Evolutionary conservation across 2,329 filamentous ascomycete genomes (phyloP), one percentile per base, ranked within the genome.

Genomic region (Colletotrichum spaethianum): DNA sequence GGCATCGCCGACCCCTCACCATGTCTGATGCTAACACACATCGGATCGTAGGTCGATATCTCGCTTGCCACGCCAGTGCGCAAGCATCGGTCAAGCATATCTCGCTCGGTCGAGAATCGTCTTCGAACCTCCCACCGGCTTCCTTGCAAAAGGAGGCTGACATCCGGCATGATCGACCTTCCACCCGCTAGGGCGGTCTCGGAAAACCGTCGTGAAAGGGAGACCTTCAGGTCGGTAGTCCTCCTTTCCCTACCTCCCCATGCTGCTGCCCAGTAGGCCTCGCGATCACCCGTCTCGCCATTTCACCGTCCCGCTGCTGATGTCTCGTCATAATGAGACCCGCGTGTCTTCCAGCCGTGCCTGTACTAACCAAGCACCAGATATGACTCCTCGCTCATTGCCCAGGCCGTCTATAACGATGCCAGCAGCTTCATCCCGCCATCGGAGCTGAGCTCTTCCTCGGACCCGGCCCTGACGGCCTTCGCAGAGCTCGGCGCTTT

Each of bases 401-500:
- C 64, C 2, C 55, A 57, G 1, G 40, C 65, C 28, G 16, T 56
- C 9, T 40, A 63, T 65, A 80, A 81, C 62, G 52, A 78, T 40
- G 62, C 68, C 28, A 75, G 72, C 11, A 23, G 63, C 3, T 73
- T 70, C 4, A 57, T 77, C 1, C 74, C 80, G 7, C 70, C 73
- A 8, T 73, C 75, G 4, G 73, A 75, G 12, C 75, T 82, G 14
- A 46, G 72, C 1, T 74, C 78, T 6, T 80, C 75, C 50, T 63
- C 75, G 20, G 84, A 86, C 68, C 71, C 79, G 14, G 78, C 79
- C 63, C 79, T 90, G 44, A 88, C 85, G 0, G 83, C 85, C 5
- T 83, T 88, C 59, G 86, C 87, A 20, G 86, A 89, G 74, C 81
- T 89, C 3, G 86, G 81, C 1, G 80, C 82, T 2, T 77, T 84